phyloP scores from a whole-genome alignment of 2,329 filamentous ascomycete species.

The Sclerotinia borealis region DNA sequence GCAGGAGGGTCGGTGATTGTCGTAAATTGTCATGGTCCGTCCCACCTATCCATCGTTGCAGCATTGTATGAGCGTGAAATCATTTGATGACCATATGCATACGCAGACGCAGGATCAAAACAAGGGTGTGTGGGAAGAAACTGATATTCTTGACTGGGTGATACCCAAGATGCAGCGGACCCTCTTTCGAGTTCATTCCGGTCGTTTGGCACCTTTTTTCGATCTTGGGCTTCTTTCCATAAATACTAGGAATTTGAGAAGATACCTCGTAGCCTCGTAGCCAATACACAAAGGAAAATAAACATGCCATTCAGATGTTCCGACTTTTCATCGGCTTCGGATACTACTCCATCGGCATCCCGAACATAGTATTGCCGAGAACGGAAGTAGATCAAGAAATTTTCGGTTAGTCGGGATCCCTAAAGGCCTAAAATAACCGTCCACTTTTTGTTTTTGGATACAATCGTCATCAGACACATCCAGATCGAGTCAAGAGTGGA shows the following conservation, averaged over 20 bases:
- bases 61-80: conserved; percentile 5
- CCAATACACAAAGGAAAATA: neutral
- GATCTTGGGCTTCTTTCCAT: neutral
- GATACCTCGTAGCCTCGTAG: neutral
- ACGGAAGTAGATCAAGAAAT: neutral
- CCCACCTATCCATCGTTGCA: neutral
- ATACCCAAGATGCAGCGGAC: neutral
- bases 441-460: neutral
- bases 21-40: neutral
- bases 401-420: neutral
- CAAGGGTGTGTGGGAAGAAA: conserved; percentile 3
- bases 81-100: conserved; percentile 5
- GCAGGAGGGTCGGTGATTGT: conserved; percentile 2
- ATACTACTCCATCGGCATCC: conserved; percentile 2
- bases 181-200: neutral
- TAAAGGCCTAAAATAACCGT: neutral
- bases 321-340: conserved; percentile 3
- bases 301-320: neutral
- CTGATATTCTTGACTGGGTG: conserved; percentile 3
- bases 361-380: neutral
- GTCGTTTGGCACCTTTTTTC: neutral
- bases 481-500: neutral
- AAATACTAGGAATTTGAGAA: neutral
- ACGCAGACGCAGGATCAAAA: conserved; percentile 1
- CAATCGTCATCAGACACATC: conserved; percentile 4